Conservation (phyloP, 1,139 yeast species). For the Suhomyces bribrorum region DNA sequence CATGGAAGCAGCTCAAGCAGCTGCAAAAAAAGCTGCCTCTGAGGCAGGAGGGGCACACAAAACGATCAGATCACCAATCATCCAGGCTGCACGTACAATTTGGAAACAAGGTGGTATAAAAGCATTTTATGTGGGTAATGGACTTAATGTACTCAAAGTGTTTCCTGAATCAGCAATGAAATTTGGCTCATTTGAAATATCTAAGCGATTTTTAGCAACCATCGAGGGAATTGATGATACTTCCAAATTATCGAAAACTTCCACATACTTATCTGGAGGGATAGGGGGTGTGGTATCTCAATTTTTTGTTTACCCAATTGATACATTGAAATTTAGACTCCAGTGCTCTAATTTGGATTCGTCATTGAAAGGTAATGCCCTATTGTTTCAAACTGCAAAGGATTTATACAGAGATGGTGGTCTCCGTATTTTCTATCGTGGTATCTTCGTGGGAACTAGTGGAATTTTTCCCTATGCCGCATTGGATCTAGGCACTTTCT, state of each 20-base stretch:
- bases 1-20: conserved; percentile 28
- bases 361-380: conserved; percentile 56
- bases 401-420: conserved; percentile 85
- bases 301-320: conserved; percentile 92
- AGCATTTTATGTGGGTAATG: conserved; percentile 93
- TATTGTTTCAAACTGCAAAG: conserved; percentile 66
- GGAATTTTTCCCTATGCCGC: conserved; percentile 99
- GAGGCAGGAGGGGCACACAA: conserved; percentile 28
- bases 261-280: conserved; percentile 94
- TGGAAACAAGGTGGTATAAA: conserved; percentile 88
- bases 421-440: conserved; percentile 74
- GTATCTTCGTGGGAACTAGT: conserved; percentile 80
- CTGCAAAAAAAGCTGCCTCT: conserved; percentile 13
- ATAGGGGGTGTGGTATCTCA: conserved; percentile 94
- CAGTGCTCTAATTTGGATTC: conserved; percentile 76
- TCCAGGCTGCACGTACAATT: conserved; percentile 77
- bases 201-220: conserved; percentile 72
- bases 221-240: conserved; percentile 79
- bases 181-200: conserved; percentile 91
- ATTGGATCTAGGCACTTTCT: conserved; percentile 87
- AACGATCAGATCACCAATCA: conserved; percentile 62
- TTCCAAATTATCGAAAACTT: conserved; percentile 65
- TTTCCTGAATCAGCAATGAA: conserved; percentile 98
- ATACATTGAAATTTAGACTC: conserved; percentile 82
- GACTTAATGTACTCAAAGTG: conserved; percentile 87